Percentiles rank a stretch among this genome's conserved stretches.
Conservation (phyloP, 2,329 filamentous ascomycete species). For the Penicillium sp. region DNA sequence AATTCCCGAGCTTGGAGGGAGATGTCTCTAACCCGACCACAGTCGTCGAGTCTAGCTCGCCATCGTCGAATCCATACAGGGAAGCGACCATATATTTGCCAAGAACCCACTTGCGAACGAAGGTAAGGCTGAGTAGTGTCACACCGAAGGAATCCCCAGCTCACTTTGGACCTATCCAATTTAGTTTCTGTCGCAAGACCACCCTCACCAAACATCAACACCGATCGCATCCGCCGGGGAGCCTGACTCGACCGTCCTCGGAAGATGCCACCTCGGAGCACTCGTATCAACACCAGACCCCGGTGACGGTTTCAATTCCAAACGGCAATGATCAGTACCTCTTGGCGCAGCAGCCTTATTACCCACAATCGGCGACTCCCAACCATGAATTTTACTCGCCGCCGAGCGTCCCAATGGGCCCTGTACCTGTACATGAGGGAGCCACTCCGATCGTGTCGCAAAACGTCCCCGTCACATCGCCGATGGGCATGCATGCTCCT, state of each 20-base stretch:
- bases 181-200: conserved; percentile 39
- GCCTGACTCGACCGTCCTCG: conserved; percentile 31
- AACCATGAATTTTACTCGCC: conserved; percentile 36
- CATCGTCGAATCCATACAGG: conserved; percentile 39
- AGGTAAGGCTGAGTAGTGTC: conserved; percentile 33
- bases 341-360: conserved; percentile 34
- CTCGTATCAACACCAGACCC: conserved; percentile 28
- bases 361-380: conserved; percentile 30
- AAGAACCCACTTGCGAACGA: conserved; percentile 37
- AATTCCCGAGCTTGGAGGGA: too few relatives aligned
- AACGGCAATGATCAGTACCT: conserved; percentile 34
- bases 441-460: conserved; percentile 29
- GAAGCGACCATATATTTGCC: conserved; percentile 39
- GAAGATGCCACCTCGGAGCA: conserved; percentile 36
- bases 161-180: not conserved
- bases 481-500: conserved; percentile 20
- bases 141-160: too few relatives aligned
- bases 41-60: conserved; percentile 40
- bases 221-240: conserved; percentile 35
- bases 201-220: conserved; percentile 40
- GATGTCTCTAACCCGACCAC: conserved; percentile 7
- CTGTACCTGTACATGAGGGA: conserved; percentile 28
- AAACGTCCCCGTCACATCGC: conserved; percentile 26
- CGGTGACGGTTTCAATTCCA: conserved; percentile 27
- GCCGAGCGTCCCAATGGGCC: conserved; percentile 29